Conservation (phyloP, 2,329 filamentous ascomycete genomes). For the Alternaria brassicicola region DNA sequence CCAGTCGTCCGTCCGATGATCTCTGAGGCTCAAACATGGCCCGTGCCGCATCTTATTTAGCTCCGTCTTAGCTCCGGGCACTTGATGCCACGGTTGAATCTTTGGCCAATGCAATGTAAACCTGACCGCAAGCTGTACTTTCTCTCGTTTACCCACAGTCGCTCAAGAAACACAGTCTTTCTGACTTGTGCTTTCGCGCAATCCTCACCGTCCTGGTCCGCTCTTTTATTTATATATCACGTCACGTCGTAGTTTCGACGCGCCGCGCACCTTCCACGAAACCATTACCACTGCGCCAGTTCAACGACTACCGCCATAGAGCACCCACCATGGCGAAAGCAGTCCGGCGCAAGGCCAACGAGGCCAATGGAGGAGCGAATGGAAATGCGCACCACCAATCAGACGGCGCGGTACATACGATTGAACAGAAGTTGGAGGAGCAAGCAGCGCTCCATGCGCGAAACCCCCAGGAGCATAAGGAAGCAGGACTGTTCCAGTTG, state of each 20-base stretch:
- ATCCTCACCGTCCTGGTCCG: not conserved
- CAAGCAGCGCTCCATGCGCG: slow-evolving; percentile 41
- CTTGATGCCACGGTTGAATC: slow-evolving; percentile 43
- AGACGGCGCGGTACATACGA: slow-evolving; percentile 34
- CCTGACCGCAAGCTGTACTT: slow-evolving; percentile 13
- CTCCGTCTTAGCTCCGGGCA: slow-evolving; percentile 35
- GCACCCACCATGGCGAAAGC: slow-evolving; percentile 36
- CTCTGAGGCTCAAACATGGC: slow-evolving; percentile 19
- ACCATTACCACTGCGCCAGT: not conserved
- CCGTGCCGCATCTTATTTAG: slow-evolving; percentile 17
- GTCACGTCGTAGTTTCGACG: not conserved
- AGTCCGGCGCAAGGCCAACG: slow-evolving; percentile 31
- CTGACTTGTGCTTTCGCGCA: not conserved
- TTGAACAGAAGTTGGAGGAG: slow-evolving; percentile 41
- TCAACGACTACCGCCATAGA: not conserved
- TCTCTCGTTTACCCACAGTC: not conserved
- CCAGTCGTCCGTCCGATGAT: slow-evolving; percentile 16
- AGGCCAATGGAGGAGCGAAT: slow-evolving; percentile 31
- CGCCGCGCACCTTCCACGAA: not conserved
- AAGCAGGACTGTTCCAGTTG: slow-evolving; percentile 72
- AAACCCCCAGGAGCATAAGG: slow-evolving; percentile 43
- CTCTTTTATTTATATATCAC: not conserved
- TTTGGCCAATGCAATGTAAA: slow-evolving; percentile 11
- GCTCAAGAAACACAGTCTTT: not conserved
- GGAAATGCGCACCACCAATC: slow-evolving; percentile 29